Base-by-base conservation (phyloP, 1,284 basidiomycete genomes). In the Sporisorium reilianum region DNA sequence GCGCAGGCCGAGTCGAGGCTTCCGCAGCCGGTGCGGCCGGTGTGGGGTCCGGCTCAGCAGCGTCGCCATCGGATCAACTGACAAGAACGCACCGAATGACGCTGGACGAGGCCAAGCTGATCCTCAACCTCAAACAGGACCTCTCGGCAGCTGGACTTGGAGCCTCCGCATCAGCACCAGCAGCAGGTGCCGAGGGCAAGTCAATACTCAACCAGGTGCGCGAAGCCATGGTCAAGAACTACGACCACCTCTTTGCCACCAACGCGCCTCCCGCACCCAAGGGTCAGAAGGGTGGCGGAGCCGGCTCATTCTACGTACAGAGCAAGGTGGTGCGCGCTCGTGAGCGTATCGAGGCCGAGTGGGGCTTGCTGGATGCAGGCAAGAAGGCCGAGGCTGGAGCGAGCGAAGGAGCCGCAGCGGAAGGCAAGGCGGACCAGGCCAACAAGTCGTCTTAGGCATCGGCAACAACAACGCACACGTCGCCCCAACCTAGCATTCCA, bases 261-360 rank as follows among this genome's bases (percentile, higher is more conserved):
- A 91, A 50, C 90, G 89, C 89, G n/a, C 85, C 81, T 64, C 87
- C 83, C 7, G 81, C 83, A 12, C 83, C 83, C 12, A 84, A 82
- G 50, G 82, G 81, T 36, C 67, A 79, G 64, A 72, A 64, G 59
- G 81, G 81, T 40, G 82, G 82, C 44, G 82, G 82, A 51, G 61
- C 65, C 14, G 82, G 82, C 22, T 81, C 79, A 8, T 84, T 84
- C 67, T 99, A 99, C 86, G 88, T 99, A 26, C 95, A 97, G 85
- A 95, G 93, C 62, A 99, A 99, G 87, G 93, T 99, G 22, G 91
- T 95, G 49, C 90, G 96, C 51, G 96, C 97, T 22, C 89, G 91
- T 64, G 95, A 98, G 86, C 90, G 97, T 85, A 91, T 99, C 87
- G 92, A 95, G 80, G 94, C 94, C 1, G 94, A 97, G 86, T 75